Base-by-base conservation (phyloP, 1,284 basidiomycete genomes). In the Papiliotrema fonsecae region DNA sequence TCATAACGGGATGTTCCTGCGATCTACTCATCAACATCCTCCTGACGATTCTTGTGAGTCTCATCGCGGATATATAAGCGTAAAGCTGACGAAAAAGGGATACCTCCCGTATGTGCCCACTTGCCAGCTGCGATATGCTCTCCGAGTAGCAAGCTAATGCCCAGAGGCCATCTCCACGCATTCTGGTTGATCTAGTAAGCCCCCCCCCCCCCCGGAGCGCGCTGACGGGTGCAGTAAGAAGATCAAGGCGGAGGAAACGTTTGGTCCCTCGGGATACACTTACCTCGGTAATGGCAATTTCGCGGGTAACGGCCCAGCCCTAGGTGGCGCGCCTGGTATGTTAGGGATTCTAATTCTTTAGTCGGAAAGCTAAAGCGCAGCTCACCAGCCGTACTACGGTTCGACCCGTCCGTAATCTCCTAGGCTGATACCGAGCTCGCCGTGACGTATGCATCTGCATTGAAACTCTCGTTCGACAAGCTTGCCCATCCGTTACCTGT, bases 161-260 rank as follows among this genome's bases (percentile, higher is more conserved):
- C 10, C 4, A n/a, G 31, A 32, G 76, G 76, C 4, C 75, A 76
- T 56, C 57, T 77, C 25, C 74, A 77, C 58, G 73, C 74, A 6
- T 76, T 77, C 67, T 77, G 82, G 82, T 56, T 72, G 39, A 64
- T 69, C 42, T 72, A 55, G 46, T 60, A 52, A 40, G 51, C 54
- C 7, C 18, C 44, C 18, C 24, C 40, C 40, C 4, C 30, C 14
- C 30, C 45, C 16, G 6, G 24, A 6, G 18, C 30, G 3, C 7
- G 27, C 7, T 25, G 9, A 16, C 41, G 28, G 47, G 48, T 57
- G 84, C 39, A 84, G 84, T 51, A 84, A 81, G 76, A 81, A 82
- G 74, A 86, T 87, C 75, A 78, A 84, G 60, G 86, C 86, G 0
- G 85, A 88, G 63, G 85, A 88, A 61, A 76, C 78, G 44, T 87